Evolutionary conservation across 2,329 filamentous ascomycete species (phyloP), one percentile per base, ranked within the genome.

Genomic region (Talaromyces marneffei): DNA sequence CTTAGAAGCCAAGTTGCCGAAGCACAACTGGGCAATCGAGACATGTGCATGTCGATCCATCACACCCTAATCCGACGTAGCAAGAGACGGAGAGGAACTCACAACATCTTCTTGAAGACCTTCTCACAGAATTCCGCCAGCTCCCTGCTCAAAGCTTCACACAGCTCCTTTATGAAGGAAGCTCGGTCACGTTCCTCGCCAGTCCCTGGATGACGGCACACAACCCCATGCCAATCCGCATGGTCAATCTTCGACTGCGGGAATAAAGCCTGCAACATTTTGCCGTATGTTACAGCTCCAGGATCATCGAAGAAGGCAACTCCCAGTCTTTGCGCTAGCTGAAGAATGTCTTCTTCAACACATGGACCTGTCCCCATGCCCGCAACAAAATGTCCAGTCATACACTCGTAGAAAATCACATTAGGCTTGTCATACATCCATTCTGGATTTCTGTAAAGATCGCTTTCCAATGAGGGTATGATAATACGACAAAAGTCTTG

Each of bases 161-260:
- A 58, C 1, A 58, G n/a, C 35, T 25, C 3, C 9, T n/a, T 16
- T 3, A 58, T 42, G 9, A 58, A 58, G 20, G 37, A 57, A 31
- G 39, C n/a, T 23, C 39, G 29, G 20, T 59, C 44, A 6, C 27
- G n/a, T 16, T 8, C 9, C 10, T 9, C 7, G 2, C 39, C 39
- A 27, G 18, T 6, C 27, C 33, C 10, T 20, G 37, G 14, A 7
- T 8, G 16, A 14, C 14, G n/a, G 14, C 35, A 48, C 5, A 52
- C 57, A 52, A 40, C 27, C 16, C 33, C 0, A 31, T 59, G 57
- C 57, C 57, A 59, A 27, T 59, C 23, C 16, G 57, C n/a, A 27
- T 18, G 16, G n/a, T 25, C 8, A 4, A 59, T 12, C 1, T n/a
- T 9, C 37, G 7, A 4, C 16, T 16, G 4, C 10, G 31, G 27